A percentile compares a stretch with the other conserved stretches of the same genome.
Conservation (phyloP, 257 asterid species). For the Lycium barbarum region DNA sequence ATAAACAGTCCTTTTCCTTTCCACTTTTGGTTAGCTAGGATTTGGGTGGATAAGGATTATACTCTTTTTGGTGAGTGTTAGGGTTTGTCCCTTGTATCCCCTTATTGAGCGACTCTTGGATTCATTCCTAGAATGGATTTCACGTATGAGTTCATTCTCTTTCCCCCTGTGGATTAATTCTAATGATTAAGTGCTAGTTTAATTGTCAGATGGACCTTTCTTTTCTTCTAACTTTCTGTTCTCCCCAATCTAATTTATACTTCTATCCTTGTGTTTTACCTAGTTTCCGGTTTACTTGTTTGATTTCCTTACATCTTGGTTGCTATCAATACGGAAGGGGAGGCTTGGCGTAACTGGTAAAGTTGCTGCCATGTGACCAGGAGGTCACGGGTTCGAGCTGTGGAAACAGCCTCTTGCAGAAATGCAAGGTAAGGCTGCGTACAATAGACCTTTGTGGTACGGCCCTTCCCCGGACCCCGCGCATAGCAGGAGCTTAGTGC, state of each 20-base stretch:
- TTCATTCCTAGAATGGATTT: not conserved
- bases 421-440: too few species aligned
- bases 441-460: too few species aligned
- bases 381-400: too few species aligned
- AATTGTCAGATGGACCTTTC: not conserved
- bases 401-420: too few species aligned
- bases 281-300: not conserved
- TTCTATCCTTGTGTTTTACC: slow-evolving; percentile 3
- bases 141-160: not conserved
- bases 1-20: not conserved
- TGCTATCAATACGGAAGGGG: too few species aligned
- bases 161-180: not conserved
- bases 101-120: not conserved
- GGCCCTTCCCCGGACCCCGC: too few species aligned
- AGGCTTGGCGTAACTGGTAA: too few species aligned
- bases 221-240: not conserved
- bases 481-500: too few species aligned
- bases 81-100: too few species aligned
- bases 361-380: too few species aligned
- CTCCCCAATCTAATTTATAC: not conserved
- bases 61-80: too few species aligned
- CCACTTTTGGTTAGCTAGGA: not conserved
- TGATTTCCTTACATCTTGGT: not conserved
- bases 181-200: not conserved
- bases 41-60: not conserved